Evolutionary conservation across 2,329 filamentous ascomycete genomes (phyloP).

Genomic region (Gliomastix tumulicola): DNA sequence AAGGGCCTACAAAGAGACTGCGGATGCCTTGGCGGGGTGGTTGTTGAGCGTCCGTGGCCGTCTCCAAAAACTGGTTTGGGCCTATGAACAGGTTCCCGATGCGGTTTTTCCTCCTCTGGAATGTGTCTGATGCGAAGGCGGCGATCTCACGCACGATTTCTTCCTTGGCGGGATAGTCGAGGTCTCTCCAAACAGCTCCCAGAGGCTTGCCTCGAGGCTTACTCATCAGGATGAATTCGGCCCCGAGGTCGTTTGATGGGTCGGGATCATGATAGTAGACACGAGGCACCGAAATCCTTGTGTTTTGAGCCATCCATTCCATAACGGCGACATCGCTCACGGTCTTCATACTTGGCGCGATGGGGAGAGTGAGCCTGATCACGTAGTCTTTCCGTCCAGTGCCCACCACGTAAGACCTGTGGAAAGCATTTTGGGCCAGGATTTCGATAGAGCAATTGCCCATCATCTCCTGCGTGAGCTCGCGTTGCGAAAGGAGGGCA

Average conservation of each 20-base stretch:
- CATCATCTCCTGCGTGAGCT: too few relatives aligned
- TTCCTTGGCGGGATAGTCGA: neutral
- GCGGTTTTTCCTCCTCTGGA: neutral
- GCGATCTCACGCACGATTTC: neutral
- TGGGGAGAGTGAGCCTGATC: neutral
- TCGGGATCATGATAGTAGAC: neutral
- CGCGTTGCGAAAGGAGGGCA: too few relatives aligned
- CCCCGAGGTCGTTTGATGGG: neutral
- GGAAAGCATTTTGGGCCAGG: neutral
- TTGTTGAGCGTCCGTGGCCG: neutral
- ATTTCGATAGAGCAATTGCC: conserved; percentile 17
- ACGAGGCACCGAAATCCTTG: neutral
- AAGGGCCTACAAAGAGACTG: neutral
- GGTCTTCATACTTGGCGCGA: neutral
- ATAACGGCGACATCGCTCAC: neutral
- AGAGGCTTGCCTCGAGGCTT: neutral
- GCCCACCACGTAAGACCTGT: neutral
- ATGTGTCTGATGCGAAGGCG: neutral
- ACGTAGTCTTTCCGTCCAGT: neutral
- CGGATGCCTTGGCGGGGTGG: neutral
- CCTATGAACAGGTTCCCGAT: neutral
- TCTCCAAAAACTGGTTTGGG: neutral
- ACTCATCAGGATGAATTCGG: neutral
- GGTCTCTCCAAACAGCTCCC: neutral
- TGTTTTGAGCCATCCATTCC: neutral